A percentile compares a stretch with the other conserved stretches of the same genome.
Conservation (phyloP, 2,329 filamentous ascomycete genomes). For the Ramichloridium luteum region DNA sequence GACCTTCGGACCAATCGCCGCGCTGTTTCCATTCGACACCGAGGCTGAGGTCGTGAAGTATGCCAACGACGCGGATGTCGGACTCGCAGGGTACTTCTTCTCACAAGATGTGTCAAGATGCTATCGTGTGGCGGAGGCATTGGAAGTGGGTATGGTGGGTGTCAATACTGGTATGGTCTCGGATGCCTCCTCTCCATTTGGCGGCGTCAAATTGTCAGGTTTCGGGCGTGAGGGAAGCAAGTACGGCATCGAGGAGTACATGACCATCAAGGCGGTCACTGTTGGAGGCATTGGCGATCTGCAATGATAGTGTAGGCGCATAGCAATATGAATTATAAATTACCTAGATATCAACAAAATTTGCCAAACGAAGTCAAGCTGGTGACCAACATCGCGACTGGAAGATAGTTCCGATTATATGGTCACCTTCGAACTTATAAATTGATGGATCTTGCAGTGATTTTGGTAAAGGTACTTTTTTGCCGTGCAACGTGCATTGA, state of each 20-base stretch:
- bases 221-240: conserved; percentile 41
- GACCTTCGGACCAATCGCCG: conserved; percentile 90
- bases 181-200: conserved; percentile 36
- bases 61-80: conserved; percentile 74
- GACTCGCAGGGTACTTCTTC: conserved; percentile 91
- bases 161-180: conserved; percentile 40
- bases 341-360: too few species aligned
- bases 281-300: conserved; percentile 53
- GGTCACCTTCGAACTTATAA: too few species aligned
- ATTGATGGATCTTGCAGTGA: too few species aligned
- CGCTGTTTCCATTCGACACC: conserved; percentile 74
- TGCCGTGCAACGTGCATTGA: too few species aligned
- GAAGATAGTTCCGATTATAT: too few species aligned
- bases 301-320: too few species aligned
- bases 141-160: conserved; percentile 81
- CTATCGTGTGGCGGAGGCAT: conserved; percentile 49
- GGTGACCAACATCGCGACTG: too few species aligned
- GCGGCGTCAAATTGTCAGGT: conserved; percentile 38
- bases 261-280: conserved; percentile 35
- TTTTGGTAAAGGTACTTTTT: too few species aligned
- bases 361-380: too few species aligned
- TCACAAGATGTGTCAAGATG: conserved; percentile 47
- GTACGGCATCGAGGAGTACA: conserved; percentile 39
- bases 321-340: too few species aligned
- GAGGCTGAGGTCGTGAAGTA: conserved; percentile 78